phyloP scores from a whole-genome alignment of 2,329 filamentous ascomycete species.

The Cercospora janseana region DNA sequence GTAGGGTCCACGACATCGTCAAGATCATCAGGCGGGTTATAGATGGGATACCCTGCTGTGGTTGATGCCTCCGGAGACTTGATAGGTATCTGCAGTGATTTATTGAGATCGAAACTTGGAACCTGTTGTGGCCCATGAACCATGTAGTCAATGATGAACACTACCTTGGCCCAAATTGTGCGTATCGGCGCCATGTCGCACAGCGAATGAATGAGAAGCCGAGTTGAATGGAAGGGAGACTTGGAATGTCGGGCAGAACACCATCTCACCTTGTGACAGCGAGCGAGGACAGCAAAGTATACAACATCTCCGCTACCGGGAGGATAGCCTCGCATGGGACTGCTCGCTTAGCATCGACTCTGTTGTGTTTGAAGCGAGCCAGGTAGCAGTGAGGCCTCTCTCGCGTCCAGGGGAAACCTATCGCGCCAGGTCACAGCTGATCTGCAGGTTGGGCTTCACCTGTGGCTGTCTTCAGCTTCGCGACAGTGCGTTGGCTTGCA shows the following conservation, averaged over 20 bases:
- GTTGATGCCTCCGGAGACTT: conserved; percentile 1
- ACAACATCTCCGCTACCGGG: too few species aligned
- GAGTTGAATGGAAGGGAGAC: not conserved
- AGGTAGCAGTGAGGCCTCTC: too few species aligned
- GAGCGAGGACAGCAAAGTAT: too few species aligned
- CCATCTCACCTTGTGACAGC: too few species aligned
- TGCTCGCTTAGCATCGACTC: too few species aligned
- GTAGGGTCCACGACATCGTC: not conserved
- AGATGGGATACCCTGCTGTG: not conserved
- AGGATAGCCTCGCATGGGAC: too few species aligned
- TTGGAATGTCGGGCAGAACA: too few species aligned
- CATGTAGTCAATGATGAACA: not conserved
- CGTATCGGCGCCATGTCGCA: not conserved
- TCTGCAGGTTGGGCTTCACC: too few species aligned
- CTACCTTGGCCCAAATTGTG: not conserved
- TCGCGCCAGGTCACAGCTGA: too few species aligned
- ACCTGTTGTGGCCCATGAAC: not conserved
- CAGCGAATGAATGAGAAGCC: not conserved
- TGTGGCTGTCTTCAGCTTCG: conserved; percentile 3
- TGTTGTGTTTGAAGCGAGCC: too few species aligned
- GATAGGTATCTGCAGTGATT: not conserved
- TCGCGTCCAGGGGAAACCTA: too few species aligned
- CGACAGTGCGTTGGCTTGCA: not conserved
- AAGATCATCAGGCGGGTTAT: conserved; percentile 1
- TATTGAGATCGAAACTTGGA: not conserved